Percentiles rank a stretch among this genome's conserved stretches.
phyloP scores from a whole-genome alignment of 2,329 filamentous ascomycete genomes.

The Fusarium buxicola region DNA sequence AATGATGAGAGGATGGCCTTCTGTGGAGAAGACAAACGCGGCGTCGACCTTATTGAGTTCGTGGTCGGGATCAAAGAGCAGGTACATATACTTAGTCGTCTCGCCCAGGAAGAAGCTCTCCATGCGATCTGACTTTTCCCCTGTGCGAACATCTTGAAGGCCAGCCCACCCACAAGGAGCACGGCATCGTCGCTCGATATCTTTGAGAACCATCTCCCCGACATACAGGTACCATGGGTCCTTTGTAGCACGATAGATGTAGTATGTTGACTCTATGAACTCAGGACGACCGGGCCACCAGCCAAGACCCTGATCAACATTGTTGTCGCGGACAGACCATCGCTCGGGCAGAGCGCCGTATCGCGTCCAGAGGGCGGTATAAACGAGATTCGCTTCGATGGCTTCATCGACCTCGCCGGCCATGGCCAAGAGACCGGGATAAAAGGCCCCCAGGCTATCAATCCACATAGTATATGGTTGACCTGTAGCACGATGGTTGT shows the following conservation, averaged over 20 bases:
- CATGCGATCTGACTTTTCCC: conserved; percentile 93
- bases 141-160: conserved; percentile 82
- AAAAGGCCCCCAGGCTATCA: conserved; percentile 95
- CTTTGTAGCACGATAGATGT: conserved; percentile 91
- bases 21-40: conserved; percentile 93
- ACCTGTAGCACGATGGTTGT: conserved; percentile 88
- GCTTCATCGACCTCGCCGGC: conserved; percentile 93
- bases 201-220: conserved; percentile 92
- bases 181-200: conserved; percentile 90
- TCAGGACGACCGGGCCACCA: conserved; percentile 98
- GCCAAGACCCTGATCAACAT: conserved; percentile 85
- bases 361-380: conserved; percentile 92
- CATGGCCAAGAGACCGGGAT: conserved; percentile 86
- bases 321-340: conserved; percentile 87
- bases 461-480: conserved; percentile 94
- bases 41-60: conserved; percentile 88
- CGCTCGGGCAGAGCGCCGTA: conserved; percentile 95
- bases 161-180: conserved; percentile 94
- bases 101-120: conserved; percentile 99
- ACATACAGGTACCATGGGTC: conserved; percentile 98
- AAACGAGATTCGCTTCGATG: conserved; percentile 87
- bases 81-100: conserved; percentile 94
- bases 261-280: conserved; percentile 96
- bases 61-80: conserved; percentile 88
- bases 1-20: conserved; percentile 92